Evolutionary conservation across 2,329 filamentous ascomycete genomes (phyloP), one percentile per base, ranked within the genome.

Genomic region (Pyricularia sp.): DNA sequence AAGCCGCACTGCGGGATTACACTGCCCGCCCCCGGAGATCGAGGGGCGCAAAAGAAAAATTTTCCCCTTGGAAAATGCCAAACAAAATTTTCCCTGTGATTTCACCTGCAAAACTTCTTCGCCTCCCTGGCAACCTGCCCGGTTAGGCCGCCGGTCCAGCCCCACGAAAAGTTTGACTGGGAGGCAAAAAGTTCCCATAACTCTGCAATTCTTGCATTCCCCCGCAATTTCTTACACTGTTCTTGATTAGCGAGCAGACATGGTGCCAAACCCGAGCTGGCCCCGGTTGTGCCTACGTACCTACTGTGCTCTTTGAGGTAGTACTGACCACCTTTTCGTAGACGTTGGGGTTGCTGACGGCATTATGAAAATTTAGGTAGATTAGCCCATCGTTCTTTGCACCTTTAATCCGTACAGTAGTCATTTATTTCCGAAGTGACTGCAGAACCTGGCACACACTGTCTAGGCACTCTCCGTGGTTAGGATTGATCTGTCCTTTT

Each of bases 41-140:
- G 31, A 26, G 31, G 55, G n/a, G 42, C 10, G 30, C 42, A 63
- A 55, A 36, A 55, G 66, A 59, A 70, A 66, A 66, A 68, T 36
- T 65, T 65, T 42, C 30, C 30, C 30, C 20, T 26, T 25, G 23
- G n/a, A 65, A 28, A 31, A 65, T 65, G 63, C 28, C 63, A 36
- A 65, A 26, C 26, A n/a, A 28, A 17, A 28, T 65, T 23, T 61
- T 61, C n/a, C n/a, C 42, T 50, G 42, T 50, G 42, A 50, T 50
- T 50, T 50, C 9, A n/a, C 20, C 42, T n/a, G 20, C 42, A n/a
- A n/a, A 50, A 50, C 42, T 26, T 61, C 25, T 4, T 25, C 12
- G 23, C 58, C 58, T 61, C 58, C 58, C 58, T n/a, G 23, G 25
- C 58, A 61, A 61, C 58, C 58, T 23, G 55, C 58, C 33, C 58